A percentile compares a stretch with the other conserved stretches of the same genome.
These are phyloP conservation scores for Acephala macrosclerotiorum DNA, from an alignment of 2,329 filamentous ascomycete species.

Conservation along the genomic window DNA sequence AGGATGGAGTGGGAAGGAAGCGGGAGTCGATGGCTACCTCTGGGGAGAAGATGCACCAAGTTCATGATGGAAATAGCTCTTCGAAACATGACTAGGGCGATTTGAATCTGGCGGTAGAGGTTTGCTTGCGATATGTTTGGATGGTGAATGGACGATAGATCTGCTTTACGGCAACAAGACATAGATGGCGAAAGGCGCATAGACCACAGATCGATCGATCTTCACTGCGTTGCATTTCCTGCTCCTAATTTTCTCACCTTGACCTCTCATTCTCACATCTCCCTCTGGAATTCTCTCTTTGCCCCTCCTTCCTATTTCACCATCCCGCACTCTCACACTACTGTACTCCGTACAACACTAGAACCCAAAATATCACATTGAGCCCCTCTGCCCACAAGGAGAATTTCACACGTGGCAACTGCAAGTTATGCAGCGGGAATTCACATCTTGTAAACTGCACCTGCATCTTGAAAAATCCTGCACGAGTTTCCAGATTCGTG, in stretches of 20 bases:
- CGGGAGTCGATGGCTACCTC: conserved; percentile 4
- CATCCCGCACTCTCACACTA: background rate
- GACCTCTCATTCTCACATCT: no score
- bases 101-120: background rate
- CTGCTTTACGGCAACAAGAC: background rate
- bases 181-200: background rate
- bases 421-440: background rate
- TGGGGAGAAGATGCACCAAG: conserved; percentile 3
- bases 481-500: background rate
- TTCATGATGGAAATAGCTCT: background rate
- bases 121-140: background rate
- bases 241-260: no score
- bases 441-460: background rate
- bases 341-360: no score
- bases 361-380: background rate
- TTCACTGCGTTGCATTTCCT: no score
- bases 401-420: background rate
- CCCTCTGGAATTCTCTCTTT: background rate
- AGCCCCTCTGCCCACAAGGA: background rate
- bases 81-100: background rate
- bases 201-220: background rate
- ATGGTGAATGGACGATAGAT: background rate
- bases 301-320: background rate
- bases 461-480: no score
- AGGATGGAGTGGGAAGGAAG: conserved; percentile 54